phyloP scores from a whole-genome alignment of 2,329 filamentous ascomycete species.

The Arthrobotrys iridis region DNA sequence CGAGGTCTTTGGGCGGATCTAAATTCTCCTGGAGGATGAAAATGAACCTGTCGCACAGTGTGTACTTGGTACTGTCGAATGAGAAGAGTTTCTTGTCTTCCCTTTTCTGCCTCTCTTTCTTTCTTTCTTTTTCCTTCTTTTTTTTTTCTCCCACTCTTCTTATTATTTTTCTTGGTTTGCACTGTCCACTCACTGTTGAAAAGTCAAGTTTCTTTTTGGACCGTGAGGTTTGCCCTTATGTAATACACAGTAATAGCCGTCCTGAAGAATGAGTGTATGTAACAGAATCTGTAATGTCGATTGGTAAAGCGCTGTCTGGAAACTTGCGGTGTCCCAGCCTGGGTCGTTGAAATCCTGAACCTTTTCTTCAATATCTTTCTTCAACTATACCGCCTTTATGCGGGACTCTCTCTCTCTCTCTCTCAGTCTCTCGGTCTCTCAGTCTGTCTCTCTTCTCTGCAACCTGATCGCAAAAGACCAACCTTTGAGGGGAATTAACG shows the following conservation, averaged over 20 bases:
- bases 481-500: slow-evolving; percentile 22
- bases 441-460: slow-evolving; percentile 3
- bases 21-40: slow-evolving; percentile 43
- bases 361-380: slow-evolving; percentile 26
- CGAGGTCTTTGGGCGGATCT: slow-evolving; percentile 25
- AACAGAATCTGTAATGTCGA: slow-evolving; percentile 6
- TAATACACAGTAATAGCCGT: slow-evolving; percentile 31
- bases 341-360: slow-evolving; percentile 15
- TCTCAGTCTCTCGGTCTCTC: neutral
- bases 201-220: slow-evolving; percentile 11
- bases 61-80: neutral
- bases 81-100: neutral
- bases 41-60: neutral
- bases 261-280: slow-evolving; percentile 34
- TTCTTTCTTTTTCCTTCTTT: neutral
- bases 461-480: slow-evolving; percentile 26
- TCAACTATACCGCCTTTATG: slow-evolving; percentile 24
- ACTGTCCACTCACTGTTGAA: too few species aligned
- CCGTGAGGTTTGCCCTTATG: slow-evolving; percentile 19
- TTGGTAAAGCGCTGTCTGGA: slow-evolving; percentile 16
- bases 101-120: neutral
- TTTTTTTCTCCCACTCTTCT: neutral
- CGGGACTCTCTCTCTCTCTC: neutral
- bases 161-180: too few species aligned
- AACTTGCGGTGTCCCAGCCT: slow-evolving; percentile 28